Conservation (phyloP, 2,329 filamentous ascomycete species). For the Penicillium sp. region DNA sequence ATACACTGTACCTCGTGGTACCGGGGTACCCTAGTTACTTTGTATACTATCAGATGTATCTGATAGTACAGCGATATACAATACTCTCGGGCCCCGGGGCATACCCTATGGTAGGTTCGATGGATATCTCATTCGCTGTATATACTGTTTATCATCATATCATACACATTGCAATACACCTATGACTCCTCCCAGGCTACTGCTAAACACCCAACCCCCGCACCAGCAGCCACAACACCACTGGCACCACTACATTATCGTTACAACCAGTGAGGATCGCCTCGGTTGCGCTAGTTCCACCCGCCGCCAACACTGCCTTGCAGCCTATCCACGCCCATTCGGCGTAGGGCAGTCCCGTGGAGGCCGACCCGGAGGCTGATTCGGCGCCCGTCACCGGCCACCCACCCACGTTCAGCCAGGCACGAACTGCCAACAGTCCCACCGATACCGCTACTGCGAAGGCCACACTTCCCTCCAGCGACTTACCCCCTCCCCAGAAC, state of each 20-base stretch:
- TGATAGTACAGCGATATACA: no score
- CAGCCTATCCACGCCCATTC: constrained; percentile 37
- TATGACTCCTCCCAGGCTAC: no score
- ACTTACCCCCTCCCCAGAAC: constrained; percentile 97
- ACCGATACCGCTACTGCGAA: constrained; percentile 79
- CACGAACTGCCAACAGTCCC: constrained; percentile 71
- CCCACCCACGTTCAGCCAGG: constrained; percentile 76
- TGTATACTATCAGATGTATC: no score
- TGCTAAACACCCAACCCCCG: constrained; percentile 64
- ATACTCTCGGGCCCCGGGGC: no score
- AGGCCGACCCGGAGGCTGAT: constrained; percentile 14
- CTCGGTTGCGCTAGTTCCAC: constrained; percentile 86
- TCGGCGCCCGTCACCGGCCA: constrained; percentile 56
- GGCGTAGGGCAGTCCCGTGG: constrained; percentile 1
- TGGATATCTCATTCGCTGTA: background rate
- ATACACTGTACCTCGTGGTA: no score
- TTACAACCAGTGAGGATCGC: constrained; percentile 95
- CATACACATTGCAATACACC: no score
- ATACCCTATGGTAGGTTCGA: no score
- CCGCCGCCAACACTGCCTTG: constrained; percentile 74
- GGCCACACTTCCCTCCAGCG: constrained; percentile 80
- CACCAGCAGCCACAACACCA: constrained; percentile 90
- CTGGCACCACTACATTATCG: constrained; percentile 95
- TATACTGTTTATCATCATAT: no score
- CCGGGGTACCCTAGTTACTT: no score